Base-by-base conservation (phyloP, 805 yeast genomes). In the Yarrowia sp. region DNA sequence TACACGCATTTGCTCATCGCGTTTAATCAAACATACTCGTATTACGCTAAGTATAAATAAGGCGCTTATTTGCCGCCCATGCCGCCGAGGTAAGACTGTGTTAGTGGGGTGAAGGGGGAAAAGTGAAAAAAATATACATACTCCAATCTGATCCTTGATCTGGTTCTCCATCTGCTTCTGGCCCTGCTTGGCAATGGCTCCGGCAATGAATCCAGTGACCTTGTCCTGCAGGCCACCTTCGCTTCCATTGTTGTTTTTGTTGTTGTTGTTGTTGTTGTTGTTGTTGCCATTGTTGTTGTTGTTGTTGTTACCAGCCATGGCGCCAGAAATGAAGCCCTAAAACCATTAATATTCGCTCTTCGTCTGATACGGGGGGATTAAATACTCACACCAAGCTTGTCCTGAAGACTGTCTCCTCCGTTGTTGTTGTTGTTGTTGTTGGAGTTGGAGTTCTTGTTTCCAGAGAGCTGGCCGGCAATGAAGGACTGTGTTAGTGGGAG, bases 181-280 rank as follows among this genome's bases (percentile, higher is more conserved):
- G 61, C 61, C 61, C 61, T 55, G 61, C 47, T 55, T 55, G 38
- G 61, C 61, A 55, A 55, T 55, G n/a, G 61, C 61, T 18, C 61
- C 61, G 8, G 61, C 61, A 41, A 55, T 55, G 47, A 55, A 55
- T 36, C 61, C 61, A 15, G 61, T 55, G 38, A 55, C 61, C 61
- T 55, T 55, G 47, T 55, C 61, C 31, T 55, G 61, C 22, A 55
- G 61, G 36, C 36, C 47, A 35, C 61, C 61, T 13, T 15, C 36
- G 14, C 60, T 8, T 28, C 36, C 45, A 39, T 22, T 18, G 33
- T 43, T 57, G 63, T 33, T 42, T 41, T 17, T 33, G 48, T 17
- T 33, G 14, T 58, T 58, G 43, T 14, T 58, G 43, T 32, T 33
- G 42, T 43, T 58, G 35, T 33, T 43, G 47, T 31, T 31, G 38